Percentiles rank a stretch among this genome's conserved stretches.
phyloP scores from a whole-genome alignment of 176 grass and related monocot genomes.

The Paspalum notatum region DNA sequence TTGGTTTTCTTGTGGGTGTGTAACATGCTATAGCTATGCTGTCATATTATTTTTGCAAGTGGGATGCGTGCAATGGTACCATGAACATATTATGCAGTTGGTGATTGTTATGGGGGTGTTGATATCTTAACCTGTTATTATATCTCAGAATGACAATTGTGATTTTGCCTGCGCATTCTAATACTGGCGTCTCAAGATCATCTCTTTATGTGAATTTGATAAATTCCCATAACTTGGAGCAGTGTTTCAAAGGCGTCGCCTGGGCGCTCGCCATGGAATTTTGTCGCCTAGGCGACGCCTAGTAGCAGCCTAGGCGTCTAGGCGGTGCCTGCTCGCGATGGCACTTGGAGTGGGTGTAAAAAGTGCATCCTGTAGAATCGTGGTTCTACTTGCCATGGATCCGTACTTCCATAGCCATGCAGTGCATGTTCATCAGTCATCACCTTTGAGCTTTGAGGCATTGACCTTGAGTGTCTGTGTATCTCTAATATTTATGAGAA shows the following conservation, averaged over 20 bases:
- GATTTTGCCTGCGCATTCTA: not conserved
- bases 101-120: not conserved
- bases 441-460: not conserved
- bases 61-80: slow-evolving; percentile 19
- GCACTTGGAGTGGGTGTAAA: too few species aligned
- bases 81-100: not conserved
- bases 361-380: not conserved
- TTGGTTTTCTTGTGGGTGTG: slow-evolving; percentile 8
- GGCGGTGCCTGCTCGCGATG: too few species aligned
- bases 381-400: not conserved
- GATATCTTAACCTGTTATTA: slow-evolving; percentile 5
- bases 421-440: not conserved
- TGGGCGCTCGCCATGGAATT: too few species aligned
- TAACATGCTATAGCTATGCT: slow-evolving; percentile 24
- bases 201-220: not conserved
- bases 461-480: not conserved
- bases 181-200: not conserved
- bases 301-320: too few species aligned
- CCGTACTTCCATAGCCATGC: not conserved
- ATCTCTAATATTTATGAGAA: not conserved
- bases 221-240: not conserved
- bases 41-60: slow-evolving; percentile 1
- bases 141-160: not conserved
- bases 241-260: too few species aligned
- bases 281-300: too few species aligned